Conservation (phyloP, 2,329 filamentous ascomycete species). For the Dactylellina leptospora region DNA sequence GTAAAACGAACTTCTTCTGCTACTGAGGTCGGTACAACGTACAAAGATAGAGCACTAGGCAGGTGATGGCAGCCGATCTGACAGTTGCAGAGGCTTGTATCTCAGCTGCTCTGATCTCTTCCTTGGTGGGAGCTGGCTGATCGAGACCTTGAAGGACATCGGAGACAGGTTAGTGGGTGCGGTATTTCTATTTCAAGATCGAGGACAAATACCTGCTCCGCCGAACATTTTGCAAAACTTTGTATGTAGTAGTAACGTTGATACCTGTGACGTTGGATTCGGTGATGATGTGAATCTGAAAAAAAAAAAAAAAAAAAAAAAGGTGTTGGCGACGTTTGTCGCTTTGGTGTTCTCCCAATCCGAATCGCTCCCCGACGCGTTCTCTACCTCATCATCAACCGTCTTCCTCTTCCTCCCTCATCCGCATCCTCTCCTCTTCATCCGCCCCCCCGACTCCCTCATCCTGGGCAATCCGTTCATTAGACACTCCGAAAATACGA, state of each 20-base stretch:
- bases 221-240: slow-evolving; percentile 55
- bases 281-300: too few relatives aligned
- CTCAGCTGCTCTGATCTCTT: slow-evolving; percentile 73
- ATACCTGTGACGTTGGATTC: slow-evolving; percentile 1
- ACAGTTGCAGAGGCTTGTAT: slow-evolving; percentile 73
- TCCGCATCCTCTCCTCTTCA: background rate
- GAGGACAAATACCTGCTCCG: slow-evolving; percentile 35
- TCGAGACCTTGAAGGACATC: slow-evolving; percentile 64
- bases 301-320: slow-evolving; percentile 18
- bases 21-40: slow-evolving; percentile 61
- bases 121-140: slow-evolving; percentile 73
- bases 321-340: slow-evolving; percentile 36
- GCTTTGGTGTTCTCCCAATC: slow-evolving; percentile 25
- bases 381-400: background rate
- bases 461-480: background rate
- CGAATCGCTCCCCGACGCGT: background rate
- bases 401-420: background rate
- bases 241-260: slow-evolving; percentile 8
- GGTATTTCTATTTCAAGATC: background rate
- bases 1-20: too few relatives aligned
- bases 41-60: slow-evolving; percentile 79
- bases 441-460: background rate
- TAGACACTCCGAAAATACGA: background rate
- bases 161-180: background rate
- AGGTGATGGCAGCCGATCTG: slow-evolving; percentile 72